These are phyloP conservation scores for Diplodia intermedia DNA, from an alignment of 2,329 filamentous ascomycete species.

Conservation along the genomic window DNA sequence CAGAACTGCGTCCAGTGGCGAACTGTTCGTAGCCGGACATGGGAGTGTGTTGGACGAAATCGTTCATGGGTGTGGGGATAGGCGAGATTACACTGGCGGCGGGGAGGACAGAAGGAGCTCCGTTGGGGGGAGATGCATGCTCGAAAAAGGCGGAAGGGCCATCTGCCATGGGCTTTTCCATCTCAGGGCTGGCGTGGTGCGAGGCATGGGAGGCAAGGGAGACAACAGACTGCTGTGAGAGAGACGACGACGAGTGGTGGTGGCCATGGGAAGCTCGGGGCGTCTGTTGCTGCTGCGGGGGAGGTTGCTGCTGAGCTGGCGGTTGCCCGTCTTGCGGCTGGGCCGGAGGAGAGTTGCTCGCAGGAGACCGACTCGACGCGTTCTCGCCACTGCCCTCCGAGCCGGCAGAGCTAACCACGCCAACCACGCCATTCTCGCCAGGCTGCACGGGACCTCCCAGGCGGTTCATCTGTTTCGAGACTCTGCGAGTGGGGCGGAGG, in stretches of 20 bases:
- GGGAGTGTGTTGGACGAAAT: constrained; percentile 53
- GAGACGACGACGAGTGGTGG: constrained; percentile 27
- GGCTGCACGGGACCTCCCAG: constrained; percentile 23
- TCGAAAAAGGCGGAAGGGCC: constrained; percentile 51
- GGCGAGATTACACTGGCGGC: constrained; percentile 46
- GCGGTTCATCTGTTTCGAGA: constrained; percentile 52
- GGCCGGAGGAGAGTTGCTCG: constrained; percentile 45
- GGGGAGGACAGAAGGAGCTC: constrained; percentile 38
- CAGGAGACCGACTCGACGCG: constrained; percentile 42
- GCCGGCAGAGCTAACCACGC: constrained; percentile 41
- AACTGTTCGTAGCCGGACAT: constrained; percentile 58
- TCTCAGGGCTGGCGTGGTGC: constrained; percentile 25
- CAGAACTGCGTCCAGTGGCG: constrained; percentile 50
- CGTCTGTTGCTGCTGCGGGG: constrained; percentile 9
- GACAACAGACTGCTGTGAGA: constrained; percentile 20
- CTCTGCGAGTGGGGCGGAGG: constrained; percentile 56
- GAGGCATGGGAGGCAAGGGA: constrained; percentile 24
- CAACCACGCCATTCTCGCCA: constrained; percentile 41
- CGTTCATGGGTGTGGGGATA: constrained; percentile 46
- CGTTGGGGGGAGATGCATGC: constrained; percentile 46
- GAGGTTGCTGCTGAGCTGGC: constrained; percentile 15
- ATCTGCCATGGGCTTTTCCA: constrained; percentile 34
- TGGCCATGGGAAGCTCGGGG: constrained; percentile 16
- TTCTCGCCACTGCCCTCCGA: constrained; percentile 45
- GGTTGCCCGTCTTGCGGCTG: constrained; percentile 21